Conservation (phyloP, 331 rosid species). For the Pyracantha coccinea region DNA sequence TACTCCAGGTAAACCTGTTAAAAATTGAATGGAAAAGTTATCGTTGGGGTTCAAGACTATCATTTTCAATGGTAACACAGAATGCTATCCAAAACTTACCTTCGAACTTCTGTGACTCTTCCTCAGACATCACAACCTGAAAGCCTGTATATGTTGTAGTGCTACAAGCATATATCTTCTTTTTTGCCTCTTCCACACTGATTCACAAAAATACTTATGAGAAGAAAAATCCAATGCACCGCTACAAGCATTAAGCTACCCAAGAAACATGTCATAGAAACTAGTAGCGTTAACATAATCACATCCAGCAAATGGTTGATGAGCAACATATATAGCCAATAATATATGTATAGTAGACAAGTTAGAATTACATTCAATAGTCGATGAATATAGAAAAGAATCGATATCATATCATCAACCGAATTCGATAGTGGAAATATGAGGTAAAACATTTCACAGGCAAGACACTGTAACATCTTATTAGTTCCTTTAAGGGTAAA, state of each 20-base stretch:
- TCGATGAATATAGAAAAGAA: not conserved
- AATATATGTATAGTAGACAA: not conserved
- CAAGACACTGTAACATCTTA: too few species aligned
- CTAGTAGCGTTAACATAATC: not conserved
- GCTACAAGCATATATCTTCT: conserved; percentile 84
- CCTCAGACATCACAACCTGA: conserved; percentile 75
- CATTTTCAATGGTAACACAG: not conserved
- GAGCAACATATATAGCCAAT: not conserved
- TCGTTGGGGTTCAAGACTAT: not conserved
- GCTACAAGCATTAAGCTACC: not conserved
- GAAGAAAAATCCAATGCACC: not conserved
- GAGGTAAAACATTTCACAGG: not conserved
- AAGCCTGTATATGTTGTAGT: conserved; percentile 83
- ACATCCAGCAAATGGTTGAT: not conserved
- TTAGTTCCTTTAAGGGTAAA: too few species aligned
- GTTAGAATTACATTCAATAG: not conserved
- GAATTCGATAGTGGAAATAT: not conserved
- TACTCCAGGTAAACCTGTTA: conserved; percentile 64
- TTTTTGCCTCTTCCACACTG: conserved; percentile 86
- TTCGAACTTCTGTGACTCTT: conserved; percentile 76
- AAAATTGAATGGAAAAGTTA: conserved; percentile 4
- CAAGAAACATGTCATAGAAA: not conserved
- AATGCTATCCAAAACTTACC: conserved; percentile 29
- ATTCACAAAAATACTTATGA: not conserved
- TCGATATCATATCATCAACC: not conserved